Percentiles rank a stretch among this genome's conserved stretches.
These are phyloP conservation scores for Salix exigua DNA, from an alignment of 345 rosid species.

Conservation along the genomic window DNA sequence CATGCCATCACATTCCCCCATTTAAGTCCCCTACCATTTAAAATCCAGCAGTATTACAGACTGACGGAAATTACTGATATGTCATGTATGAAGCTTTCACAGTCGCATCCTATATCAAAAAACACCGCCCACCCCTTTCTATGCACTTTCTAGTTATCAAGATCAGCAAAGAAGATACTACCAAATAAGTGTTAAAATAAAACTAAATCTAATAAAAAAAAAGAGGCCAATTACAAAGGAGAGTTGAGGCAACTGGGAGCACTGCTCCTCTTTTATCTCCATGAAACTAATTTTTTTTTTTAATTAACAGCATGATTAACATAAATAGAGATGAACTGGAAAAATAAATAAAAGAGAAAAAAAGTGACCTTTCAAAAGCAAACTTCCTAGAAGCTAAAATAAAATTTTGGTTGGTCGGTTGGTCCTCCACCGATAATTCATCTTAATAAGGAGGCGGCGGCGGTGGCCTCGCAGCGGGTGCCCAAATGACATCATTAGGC, in stretches of 20 bases:
- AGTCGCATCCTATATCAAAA: background rate
- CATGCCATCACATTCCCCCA: background rate
- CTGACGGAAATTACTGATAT: background rate
- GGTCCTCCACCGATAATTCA: background rate
- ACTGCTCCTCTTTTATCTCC: background rate
- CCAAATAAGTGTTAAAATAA: too few relatives aligned
- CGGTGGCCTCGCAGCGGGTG: constrained; percentile 60
- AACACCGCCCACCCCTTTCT: background rate
- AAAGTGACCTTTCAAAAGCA: background rate
- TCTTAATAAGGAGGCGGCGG: constrained; percentile 33
- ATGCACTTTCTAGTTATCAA: background rate
- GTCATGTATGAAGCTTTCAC: background rate
- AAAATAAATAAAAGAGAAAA: background rate
- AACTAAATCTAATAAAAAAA: too few relatives aligned
- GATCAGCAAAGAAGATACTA: too few relatives aligned
- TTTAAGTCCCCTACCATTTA: too few relatives aligned
- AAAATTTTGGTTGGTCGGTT: background rate
- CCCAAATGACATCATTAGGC: constrained; percentile 71
- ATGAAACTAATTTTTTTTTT: background rate
- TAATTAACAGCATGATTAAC: background rate
- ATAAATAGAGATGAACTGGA: background rate
- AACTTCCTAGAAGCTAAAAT: background rate
- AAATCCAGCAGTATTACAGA: background rate
- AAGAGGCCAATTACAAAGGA: too few relatives aligned
- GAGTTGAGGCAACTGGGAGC: background rate